These are phyloP conservation scores for Calcarisporium arbuscula DNA, from an alignment of 2,329 filamentous ascomycete genomes.

Conservation along the genomic window DNA sequence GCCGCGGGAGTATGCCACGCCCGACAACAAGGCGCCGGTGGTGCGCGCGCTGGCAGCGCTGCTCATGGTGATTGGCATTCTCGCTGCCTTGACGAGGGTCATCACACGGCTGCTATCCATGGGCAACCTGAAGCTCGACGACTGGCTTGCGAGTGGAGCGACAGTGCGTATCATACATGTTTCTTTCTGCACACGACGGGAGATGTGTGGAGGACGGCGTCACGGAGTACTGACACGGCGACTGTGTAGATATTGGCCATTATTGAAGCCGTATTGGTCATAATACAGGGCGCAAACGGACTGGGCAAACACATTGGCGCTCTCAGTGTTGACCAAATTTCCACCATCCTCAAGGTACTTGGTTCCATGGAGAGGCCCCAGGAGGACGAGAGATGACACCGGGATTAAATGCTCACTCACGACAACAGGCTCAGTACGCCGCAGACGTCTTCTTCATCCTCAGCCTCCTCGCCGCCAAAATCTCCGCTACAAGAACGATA, in stretches of 20 bases:
- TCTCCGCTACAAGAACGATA: conserved; percentile 14
- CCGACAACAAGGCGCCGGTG: conserved; percentile 16
- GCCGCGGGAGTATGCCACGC: conserved; percentile 15
- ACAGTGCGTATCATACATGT: conserved; percentile 8
- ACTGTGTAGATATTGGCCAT: conserved; percentile 13
- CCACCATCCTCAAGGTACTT: conserved; percentile 11
- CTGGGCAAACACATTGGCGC: conserved; percentile 11
- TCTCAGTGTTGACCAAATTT: conserved; percentile 4
- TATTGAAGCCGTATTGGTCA: conserved; percentile 13
- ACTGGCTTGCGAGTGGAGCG: conserved; percentile 10
- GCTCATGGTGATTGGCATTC: conserved; percentile 15
- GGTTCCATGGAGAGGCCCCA: no score
- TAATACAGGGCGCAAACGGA: conserved; percentile 12
- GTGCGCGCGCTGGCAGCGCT: conserved; percentile 15
- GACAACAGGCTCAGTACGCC: no score
- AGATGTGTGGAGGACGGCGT: no score
- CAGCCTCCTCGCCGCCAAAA: conserved; percentile 10
- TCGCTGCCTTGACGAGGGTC: conserved; percentile 13
- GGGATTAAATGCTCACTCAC: no score
- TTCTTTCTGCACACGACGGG: not conserved
- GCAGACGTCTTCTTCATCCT: conserved; percentile 11
- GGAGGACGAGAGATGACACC: no score
- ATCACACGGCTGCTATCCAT: conserved; percentile 11
- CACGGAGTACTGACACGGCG: no score
- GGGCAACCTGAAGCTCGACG: conserved; percentile 12